phyloP scores from a whole-genome alignment of 345 rosid species.

The Raphanus raphanistrum region DNA sequence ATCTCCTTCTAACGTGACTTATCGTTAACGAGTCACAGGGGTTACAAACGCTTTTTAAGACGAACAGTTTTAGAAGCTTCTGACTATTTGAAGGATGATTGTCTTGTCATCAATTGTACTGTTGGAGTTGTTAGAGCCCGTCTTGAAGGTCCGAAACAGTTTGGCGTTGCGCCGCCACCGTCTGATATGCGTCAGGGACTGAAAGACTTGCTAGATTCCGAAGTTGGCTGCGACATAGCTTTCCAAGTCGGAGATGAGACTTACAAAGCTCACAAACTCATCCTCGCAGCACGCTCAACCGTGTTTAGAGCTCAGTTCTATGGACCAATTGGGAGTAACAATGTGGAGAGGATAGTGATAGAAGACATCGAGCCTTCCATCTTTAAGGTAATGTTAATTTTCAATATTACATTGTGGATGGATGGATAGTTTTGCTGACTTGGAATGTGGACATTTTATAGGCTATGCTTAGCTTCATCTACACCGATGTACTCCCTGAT shows the following conservation, averaged over 20 bases:
- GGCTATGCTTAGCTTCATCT: constrained; percentile 91
- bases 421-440: constrained; percentile 14
- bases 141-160: constrained; percentile 67
- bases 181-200: constrained; percentile 79
- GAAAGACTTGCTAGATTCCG: constrained; percentile 70
- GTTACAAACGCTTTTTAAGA: constrained; percentile 85
- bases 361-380: constrained; percentile 80
- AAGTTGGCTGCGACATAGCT: constrained; percentile 69
- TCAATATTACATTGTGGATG: not conserved
- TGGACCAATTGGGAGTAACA: constrained; percentile 78
- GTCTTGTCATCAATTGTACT: constrained; percentile 54
- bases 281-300: constrained; percentile 91
- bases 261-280: constrained; percentile 79
- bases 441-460: constrained; percentile 24
- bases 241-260: constrained; percentile 78
- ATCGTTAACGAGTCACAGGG: constrained; percentile 56
- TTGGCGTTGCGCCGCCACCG: constrained; percentile 56
- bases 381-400: constrained; percentile 68
- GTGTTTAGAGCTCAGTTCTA: constrained; percentile 93
- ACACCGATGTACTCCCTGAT: constrained; percentile 80
- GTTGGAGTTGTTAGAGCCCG: constrained; percentile 69
- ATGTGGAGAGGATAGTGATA: constrained; percentile 52
- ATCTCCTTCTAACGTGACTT: not conserved
- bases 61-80: constrained; percentile 73
- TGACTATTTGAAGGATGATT: constrained; percentile 78